Conservation (phyloP, 805 yeast genomes). For the Saccharomyces kudriavzevii region DNA sequence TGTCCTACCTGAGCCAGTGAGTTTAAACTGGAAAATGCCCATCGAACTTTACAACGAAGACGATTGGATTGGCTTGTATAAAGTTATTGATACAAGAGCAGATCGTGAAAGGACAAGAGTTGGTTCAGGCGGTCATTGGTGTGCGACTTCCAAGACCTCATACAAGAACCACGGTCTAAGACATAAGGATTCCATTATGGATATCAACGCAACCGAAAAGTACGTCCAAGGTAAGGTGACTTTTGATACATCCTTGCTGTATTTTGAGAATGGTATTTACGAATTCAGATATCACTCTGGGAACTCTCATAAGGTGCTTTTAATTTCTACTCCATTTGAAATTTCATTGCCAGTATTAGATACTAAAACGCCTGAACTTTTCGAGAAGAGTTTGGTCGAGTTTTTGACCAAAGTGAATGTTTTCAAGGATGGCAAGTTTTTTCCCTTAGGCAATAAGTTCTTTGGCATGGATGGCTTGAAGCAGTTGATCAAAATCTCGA, state of each 20-base stretch:
- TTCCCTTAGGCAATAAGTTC: conserved; percentile 17
- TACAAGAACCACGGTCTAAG: conserved; percentile 21
- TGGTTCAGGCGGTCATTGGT: conserved; percentile 64
- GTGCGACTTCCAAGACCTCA: conserved; percentile 34
- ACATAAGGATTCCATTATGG: not conserved
- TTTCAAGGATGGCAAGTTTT: conserved; percentile 19
- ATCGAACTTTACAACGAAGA: conserved; percentile 34
- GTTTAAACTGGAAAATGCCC: conserved; percentile 49
- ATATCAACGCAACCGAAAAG: conserved; percentile 9
- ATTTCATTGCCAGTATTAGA: conserved; percentile 37
- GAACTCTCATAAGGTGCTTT: conserved; percentile 61
- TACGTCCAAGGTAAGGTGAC: conserved; percentile 37
- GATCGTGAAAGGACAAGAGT: conserved; percentile 48
- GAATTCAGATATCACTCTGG: conserved; percentile 66
- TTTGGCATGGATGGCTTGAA: conserved; percentile 22
- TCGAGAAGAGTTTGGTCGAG: conserved; percentile 16
- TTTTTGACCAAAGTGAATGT: conserved; percentile 16
- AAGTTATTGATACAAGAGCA: conserved; percentile 49
- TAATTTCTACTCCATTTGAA: conserved; percentile 59
- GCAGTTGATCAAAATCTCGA: conserved; percentile 27
- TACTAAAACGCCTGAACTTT: conserved; percentile 17
- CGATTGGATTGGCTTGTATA: conserved; percentile 77
- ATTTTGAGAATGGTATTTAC: conserved; percentile 63
- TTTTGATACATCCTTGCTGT: conserved; percentile 42
- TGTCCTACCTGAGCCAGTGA: conserved; percentile 37